phyloP scores from a whole-genome alignment of 768 basidiomycete species.

The Agrocybe praecox region DNA sequence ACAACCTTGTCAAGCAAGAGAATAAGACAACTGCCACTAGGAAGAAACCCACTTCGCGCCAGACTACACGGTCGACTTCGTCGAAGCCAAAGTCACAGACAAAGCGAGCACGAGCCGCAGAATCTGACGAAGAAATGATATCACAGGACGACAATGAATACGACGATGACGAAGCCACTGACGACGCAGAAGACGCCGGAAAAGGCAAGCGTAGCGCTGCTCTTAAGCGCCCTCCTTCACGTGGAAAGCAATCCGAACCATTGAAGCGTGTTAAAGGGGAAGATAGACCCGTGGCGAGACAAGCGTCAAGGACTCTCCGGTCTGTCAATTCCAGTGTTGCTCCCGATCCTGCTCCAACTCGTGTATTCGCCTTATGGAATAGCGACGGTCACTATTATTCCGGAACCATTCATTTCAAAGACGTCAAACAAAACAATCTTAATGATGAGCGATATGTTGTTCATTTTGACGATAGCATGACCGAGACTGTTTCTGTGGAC shows the following conservation, averaged over 20 bases:
- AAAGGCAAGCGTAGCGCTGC: slow-evolving; percentile 47
- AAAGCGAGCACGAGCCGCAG: slow-evolving; percentile 15
- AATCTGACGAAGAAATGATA: slow-evolving; percentile 28
- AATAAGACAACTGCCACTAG: slow-evolving; percentile 6
- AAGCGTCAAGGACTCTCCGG: slow-evolving; percentile 40
- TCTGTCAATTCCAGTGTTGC: slow-evolving; percentile 32
- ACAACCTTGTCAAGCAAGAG: neutral
- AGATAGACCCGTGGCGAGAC: slow-evolving; percentile 22
- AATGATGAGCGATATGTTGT: slow-evolving; percentile 42
- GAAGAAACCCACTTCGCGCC: slow-evolving; percentile 6
- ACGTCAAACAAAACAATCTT: too few relatives aligned
- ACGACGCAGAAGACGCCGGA: slow-evolving; percentile 44
- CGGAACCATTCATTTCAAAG: slow-evolving; percentile 49
- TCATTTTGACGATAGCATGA: slow-evolving; percentile 68
- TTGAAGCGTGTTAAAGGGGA: slow-evolving; percentile 34
- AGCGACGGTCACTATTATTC: slow-evolving; percentile 61
- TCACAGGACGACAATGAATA: slow-evolving; percentile 11
- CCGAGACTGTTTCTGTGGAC: slow-evolving; percentile 46
- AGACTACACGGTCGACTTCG: slow-evolving; percentile 13
- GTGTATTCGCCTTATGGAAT: slow-evolving; percentile 74
- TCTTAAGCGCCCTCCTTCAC: slow-evolving; percentile 19
- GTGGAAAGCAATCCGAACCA: slow-evolving; percentile 20
- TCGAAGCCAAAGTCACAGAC: slow-evolving; percentile 6
- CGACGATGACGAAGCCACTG: slow-evolving; percentile 38
- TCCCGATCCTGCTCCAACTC: slow-evolving; percentile 33